These are phyloP conservation scores for Aquanectria penicillioides DNA, from an alignment of 2,329 filamentous ascomycete genomes.

Conservation along the genomic window DNA sequence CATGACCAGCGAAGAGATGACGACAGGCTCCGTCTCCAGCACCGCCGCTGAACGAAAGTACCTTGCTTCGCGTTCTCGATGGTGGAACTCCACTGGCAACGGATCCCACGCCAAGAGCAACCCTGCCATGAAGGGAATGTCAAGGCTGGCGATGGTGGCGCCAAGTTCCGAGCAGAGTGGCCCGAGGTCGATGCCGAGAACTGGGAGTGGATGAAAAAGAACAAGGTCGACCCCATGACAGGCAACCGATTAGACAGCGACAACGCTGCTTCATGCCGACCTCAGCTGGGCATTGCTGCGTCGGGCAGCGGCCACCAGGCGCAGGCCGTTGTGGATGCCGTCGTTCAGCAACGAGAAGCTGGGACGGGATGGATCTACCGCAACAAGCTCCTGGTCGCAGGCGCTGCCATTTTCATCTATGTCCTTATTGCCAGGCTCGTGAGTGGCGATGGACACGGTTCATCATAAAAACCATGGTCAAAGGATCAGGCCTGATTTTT, in stretches of 20 bases:
- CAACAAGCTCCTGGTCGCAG: constrained; percentile 80
- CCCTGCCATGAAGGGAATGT: constrained; percentile 77
- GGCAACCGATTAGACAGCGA: constrained; percentile 67
- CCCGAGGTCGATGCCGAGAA: constrained; percentile 90
- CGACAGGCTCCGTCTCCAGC: constrained; percentile 86
- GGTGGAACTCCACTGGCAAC: constrained; percentile 97
- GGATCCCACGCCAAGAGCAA: constrained; percentile 72
- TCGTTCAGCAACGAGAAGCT: constrained; percentile 78
- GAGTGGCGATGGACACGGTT: constrained; percentile 53
- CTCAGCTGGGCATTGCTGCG: constrained; percentile 66
- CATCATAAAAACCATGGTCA: too few species aligned
- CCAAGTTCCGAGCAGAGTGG: constrained; percentile 91
- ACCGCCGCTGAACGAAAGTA: constrained; percentile 80
- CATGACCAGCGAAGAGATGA: constrained; percentile 99
- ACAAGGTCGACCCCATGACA: constrained; percentile 80
- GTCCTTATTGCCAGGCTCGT: constrained; percentile 83
- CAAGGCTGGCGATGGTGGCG: constrained; percentile 90
- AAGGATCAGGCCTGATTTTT: too few species aligned
- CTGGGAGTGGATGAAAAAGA: constrained; percentile 88
- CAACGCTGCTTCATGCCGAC: constrained; percentile 63
- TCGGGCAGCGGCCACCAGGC: constrained; percentile 68
- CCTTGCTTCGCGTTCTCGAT: constrained; percentile 80
- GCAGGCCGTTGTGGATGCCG: constrained; percentile 80
- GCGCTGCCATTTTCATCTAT: constrained; percentile 80
- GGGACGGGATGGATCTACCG: constrained; percentile 84